Base-by-base conservation (phyloP, 2,329 filamentous ascomycete genomes). In the Plectosphaerella plurivora region DNA sequence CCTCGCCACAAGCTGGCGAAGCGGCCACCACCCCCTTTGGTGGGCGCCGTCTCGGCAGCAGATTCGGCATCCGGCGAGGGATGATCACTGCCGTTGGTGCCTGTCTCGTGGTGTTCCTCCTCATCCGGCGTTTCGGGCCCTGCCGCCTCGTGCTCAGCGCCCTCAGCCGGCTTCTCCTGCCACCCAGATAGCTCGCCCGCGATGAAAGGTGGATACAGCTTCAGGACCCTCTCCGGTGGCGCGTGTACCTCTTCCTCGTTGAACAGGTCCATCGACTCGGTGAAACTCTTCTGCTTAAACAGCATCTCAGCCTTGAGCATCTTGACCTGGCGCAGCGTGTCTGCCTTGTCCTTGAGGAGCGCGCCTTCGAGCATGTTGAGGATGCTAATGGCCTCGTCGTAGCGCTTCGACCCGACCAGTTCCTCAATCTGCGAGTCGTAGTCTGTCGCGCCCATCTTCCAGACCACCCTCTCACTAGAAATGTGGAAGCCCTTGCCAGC, bases 401-500 rank as follows among this genome's bases (percentile, higher is more conserved):
- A 89, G 55, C 83, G 81, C 10, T 80, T 83, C 54, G 81, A 82
- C 18, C 85, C 80, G 1, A 96, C 84, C 24, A 99, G 78, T 58
- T 94, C 84, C 54, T 91, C 83, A 20, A 97, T 84, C 65, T 99
- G 94, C 2, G 86, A 84, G 66, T 96, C 90, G 64, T 99, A 99
- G 59, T 92, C 88, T 37, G 92, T 84, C 4, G 93, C 89, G 57
- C 86, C 89, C 94, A 99, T 97, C 61, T 94, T 88, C 94, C 94
- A 99, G 37, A 99, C 89, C 35, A 82, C 88, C 45, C 94, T 81
- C 52, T 97, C 94, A 64, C 93, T 97, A 18, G 88, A 87, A 49
- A 97, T 91, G 54, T 97, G 81, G 61, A 99, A 99, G 0, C 92
- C 93, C 67, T 99, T 99, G 4, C 90, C 94, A 1, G 91, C 92